phyloP scores from a whole-genome alignment of 1,284 basidiomycete genomes.

The Naganishia sp. region DNA sequence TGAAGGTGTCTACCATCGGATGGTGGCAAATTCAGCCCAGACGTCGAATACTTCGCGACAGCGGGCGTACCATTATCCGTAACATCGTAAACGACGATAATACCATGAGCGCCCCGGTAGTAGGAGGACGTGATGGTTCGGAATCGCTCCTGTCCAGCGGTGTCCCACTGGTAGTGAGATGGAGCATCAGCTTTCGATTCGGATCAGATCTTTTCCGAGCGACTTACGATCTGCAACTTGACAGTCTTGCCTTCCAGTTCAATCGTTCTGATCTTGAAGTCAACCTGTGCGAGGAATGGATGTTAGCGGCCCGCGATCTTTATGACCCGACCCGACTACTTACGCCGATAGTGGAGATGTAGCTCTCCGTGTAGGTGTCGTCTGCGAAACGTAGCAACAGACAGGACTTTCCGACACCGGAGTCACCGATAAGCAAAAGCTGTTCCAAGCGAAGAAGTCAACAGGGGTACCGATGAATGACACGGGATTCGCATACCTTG shows the following conservation, averaged over 20 bases:
- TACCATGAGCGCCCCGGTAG: conserved; percentile 69
- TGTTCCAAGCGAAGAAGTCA: conserved; percentile 34
- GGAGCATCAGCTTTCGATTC: conserved; percentile 17
- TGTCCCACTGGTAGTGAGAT: conserved; percentile 75
- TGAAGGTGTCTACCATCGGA: conserved; percentile 75
- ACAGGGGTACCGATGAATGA: no score
- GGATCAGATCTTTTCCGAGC: background rate
- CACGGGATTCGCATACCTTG: conserved; percentile 58
- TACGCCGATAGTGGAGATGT: conserved; percentile 96
- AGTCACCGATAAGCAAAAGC: conserved; percentile 72
- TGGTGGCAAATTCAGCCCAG: conserved; percentile 8
- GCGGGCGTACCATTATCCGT: conserved; percentile 83
- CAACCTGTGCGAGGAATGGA: conserved; percentile 58
- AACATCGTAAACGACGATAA: conserved; percentile 99
- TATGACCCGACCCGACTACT: conserved; percentile 33
- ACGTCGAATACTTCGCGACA: background rate
- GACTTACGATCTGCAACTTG: conserved; percentile 96
- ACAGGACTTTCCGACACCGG: conserved; percentile 98
- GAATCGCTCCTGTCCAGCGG: conserved; percentile 96
- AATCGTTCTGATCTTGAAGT: conserved; percentile 99
- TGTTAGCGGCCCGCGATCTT: no score
- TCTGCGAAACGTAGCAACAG: conserved; percentile 97
- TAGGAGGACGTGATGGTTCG: conserved; percentile 96
- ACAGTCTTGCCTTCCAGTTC: conserved; percentile 99
- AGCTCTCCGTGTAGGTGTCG: conserved; percentile 98